Base-by-base conservation (phyloP, 495 filamentous ascomycete genomes). In the Evansstolkia leycettana region DNA sequence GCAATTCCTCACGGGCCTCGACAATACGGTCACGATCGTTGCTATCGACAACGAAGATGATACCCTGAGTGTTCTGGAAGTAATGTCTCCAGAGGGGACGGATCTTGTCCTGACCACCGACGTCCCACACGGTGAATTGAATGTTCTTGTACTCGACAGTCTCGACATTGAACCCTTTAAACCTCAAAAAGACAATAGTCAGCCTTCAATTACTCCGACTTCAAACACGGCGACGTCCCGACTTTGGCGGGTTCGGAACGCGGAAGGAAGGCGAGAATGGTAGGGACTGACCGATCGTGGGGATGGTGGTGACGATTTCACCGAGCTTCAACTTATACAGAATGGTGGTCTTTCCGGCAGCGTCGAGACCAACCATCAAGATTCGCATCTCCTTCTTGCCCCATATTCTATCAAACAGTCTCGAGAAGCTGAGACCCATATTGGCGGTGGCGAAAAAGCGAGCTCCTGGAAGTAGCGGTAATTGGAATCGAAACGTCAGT, bases 131-230 rank as follows among this genome's bases (percentile, higher is more conserved):
- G 59, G 90, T 99, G 72, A 99, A 99, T 61, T 94, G 88, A 62
- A 99, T 95, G 76, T 99, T 96, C 78, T 94, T 94, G 73, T 96
- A 99, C 61, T 95, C 92, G 65, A 99, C 92, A 29, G 90, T 96
- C 76, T 99, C 90, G 60, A 99, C 90, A 73, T 99, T 99, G 76
- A 99, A 99, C 47, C 90, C 90, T 94, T 48, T 32, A 38, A 15
- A n/a, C 35, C 27, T 19, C 25, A 49, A 39, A 29, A 32, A 26
- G 14, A 17, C 28, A 28, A 9, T 24, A 31, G 30, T 33, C 24
- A 33, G 24, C 10, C 12, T 11, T 33, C 28, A 42, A 5, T 36
- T 10, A 12, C 9, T 20, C 14, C 38, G 12, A 4, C 7, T n/a
- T 36, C 10, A 36, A 28, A 15, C 29, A 7, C 20, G 20, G 9